Conservation (phyloP, 495 filamentous ascomycete genomes). For the Jackrogersella minutella region DNA sequence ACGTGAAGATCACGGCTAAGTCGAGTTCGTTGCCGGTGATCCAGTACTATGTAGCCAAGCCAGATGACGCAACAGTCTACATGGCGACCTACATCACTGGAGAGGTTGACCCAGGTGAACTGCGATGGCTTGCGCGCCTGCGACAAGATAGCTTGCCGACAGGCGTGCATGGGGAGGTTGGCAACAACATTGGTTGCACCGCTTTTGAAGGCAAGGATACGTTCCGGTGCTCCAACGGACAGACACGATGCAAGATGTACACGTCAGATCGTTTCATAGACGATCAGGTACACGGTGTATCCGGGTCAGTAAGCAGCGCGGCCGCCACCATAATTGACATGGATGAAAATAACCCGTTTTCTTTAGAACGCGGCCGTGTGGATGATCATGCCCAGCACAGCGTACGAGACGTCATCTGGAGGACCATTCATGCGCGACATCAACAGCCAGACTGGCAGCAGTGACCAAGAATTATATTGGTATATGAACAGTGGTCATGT, state of each 20-base stretch:
- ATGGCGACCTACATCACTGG: constrained; percentile 68
- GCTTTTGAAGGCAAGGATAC: constrained; percentile 67
- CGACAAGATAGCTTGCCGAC: constrained; percentile 59
- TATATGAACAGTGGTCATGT: constrained; percentile 70
- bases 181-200: constrained; percentile 54
- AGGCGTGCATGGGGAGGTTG: constrained; percentile 55
- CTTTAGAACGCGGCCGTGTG: constrained; percentile 50
- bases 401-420: constrained; percentile 55
- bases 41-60: constrained; percentile 64
- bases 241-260: constrained; percentile 71
- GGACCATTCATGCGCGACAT: constrained; percentile 69
- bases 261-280: constrained; percentile 69
- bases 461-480: constrained; percentile 64
- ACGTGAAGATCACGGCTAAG: constrained; percentile 63
- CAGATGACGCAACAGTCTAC: constrained; percentile 61
- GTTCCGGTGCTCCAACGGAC: constrained; percentile 59
- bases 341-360: neutral
- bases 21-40: constrained; percentile 58
- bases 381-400: constrained; percentile 53
- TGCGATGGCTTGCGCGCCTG: constrained; percentile 66
- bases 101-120: constrained; percentile 63
- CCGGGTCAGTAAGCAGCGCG: constrained; percentile 36
- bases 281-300: constrained; percentile 62
- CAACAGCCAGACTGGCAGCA: constrained; percentile 63
- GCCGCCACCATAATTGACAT: neutral